phyloP scores from a whole-genome alignment of 345 rosid species.

The Turritis glabra region DNA sequence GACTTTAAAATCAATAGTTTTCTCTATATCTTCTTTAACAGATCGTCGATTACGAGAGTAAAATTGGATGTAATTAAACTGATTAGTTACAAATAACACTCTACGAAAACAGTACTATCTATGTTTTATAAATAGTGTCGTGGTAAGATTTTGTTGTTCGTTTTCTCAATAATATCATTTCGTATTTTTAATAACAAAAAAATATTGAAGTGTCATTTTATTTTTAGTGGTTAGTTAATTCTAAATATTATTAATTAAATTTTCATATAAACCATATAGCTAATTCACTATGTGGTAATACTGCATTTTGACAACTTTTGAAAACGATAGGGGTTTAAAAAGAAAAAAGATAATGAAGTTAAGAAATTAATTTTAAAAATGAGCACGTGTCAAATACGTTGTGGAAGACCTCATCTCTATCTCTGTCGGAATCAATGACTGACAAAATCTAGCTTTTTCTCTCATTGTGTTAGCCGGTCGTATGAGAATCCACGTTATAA shows the following conservation, averaged over 20 bases:
- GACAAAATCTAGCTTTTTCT: constrained; percentile 28
- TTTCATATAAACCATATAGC: neutral
- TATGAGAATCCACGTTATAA: constrained; percentile 14
- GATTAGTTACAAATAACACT: neutral
- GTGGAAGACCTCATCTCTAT: constrained; percentile 16
- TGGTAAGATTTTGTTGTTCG: neutral
- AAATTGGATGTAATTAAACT: neutral
- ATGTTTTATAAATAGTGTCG: neutral
- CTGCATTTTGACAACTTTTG: neutral
- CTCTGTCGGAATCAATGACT: constrained; percentile 18
- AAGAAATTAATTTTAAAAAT: neutral
- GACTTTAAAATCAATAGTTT: neutral
- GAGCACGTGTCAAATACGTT: constrained; percentile 3
- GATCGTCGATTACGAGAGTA: neutral
- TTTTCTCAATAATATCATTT: too few species aligned
- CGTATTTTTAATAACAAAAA: too few species aligned
- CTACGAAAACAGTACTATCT: neutral
- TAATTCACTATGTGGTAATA: neutral
- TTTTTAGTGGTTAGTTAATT: neutral
- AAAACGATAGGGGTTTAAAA: neutral
- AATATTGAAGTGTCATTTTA: too few species aligned
- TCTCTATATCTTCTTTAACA: neutral
- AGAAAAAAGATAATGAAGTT: neutral
- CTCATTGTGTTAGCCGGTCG: neutral
- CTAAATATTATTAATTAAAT: too few species aligned